Percentiles rank a stretch among this genome's conserved stretches.
Conservation (phyloP, 116 monocot species). For the Trichopus zeylanicus region DNA sequence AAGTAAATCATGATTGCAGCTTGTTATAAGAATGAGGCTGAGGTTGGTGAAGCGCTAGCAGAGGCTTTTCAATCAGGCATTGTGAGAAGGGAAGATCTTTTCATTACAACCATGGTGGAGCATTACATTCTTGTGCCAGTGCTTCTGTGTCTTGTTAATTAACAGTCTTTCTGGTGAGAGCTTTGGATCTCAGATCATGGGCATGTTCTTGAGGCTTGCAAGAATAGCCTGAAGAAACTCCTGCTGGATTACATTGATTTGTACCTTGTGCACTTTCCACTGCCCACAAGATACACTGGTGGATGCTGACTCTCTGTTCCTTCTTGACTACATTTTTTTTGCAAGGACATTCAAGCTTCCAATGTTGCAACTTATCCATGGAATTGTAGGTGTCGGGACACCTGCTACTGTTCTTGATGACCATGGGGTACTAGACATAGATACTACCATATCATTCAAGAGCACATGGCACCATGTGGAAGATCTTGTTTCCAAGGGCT, state of each 20-base stretch:
- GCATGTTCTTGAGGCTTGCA: conserved; percentile 86
- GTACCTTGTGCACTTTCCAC: conserved; percentile 89
- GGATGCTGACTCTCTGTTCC: neutral
- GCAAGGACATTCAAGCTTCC: too few species aligned
- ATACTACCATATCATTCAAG: conserved; percentile 86
- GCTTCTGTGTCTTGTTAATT: too few species aligned
- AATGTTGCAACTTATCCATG: neutral
- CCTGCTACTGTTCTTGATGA: conserved; percentile 79
- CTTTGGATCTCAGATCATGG: conserved; percentile 96
- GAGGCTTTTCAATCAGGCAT: conserved; percentile 72
- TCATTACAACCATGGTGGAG: conserved; percentile 90
- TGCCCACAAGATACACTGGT: conserved; percentile 89
- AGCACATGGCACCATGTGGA: conserved; percentile 98
- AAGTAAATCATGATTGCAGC: conserved; percentile 30
- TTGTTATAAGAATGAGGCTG: conserved; percentile 84
- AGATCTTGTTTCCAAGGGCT: conserved; percentile 65
- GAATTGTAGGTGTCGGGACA: conserved; percentile 58
- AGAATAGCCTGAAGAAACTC: conserved; percentile 89
- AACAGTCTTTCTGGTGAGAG: too few species aligned
- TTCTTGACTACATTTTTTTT: conserved; percentile 3
- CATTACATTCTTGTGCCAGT: too few species aligned
- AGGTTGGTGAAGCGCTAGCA: conserved; percentile 83
- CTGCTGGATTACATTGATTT: conserved; percentile 88
- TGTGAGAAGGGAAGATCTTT: conserved; percentile 88
- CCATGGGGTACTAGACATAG: conserved; percentile 81